Conservation (phyloP, 2,329 filamentous ascomycete species). For the Aspergillus pseudoglaucus region DNA sequence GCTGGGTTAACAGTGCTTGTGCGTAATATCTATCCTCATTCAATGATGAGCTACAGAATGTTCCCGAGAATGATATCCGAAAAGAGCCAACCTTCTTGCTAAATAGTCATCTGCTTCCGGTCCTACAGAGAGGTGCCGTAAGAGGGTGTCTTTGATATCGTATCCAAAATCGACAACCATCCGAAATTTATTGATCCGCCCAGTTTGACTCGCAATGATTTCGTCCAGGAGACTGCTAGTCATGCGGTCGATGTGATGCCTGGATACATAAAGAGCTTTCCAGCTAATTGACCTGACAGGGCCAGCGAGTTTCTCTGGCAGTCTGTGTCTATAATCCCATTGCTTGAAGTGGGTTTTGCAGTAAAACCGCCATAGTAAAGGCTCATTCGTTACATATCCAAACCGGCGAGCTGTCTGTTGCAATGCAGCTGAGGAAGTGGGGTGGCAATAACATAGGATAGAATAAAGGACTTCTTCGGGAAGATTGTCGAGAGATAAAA, state of each 20-base stretch:
- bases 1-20: conserved; percentile 64
- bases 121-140: conserved; percentile 56
- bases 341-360: conserved; percentile 64
- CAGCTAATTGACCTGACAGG: conserved; percentile 60
- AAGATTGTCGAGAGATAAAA: conserved; percentile 38
- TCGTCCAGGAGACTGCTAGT: conserved; percentile 55
- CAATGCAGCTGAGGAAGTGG: conserved; percentile 46
- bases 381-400: conserved; percentile 60
- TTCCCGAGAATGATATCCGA: not conserved
- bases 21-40: conserved; percentile 61
- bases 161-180: conserved; percentile 68
- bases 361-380: conserved; percentile 72
- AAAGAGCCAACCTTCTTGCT: conserved; percentile 52
- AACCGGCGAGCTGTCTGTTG: conserved; percentile 59
- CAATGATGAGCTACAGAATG: not conserved
- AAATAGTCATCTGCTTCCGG: conserved; percentile 65
- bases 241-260: conserved; percentile 48
- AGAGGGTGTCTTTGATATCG: conserved; percentile 79
- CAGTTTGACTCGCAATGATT: conserved; percentile 64
- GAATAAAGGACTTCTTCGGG: conserved; percentile 82
- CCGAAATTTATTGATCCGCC: conserved; percentile 63
- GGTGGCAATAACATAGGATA: conserved; percentile 60
- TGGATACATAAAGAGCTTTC: conserved; percentile 61
- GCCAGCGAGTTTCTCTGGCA: conserved; percentile 50
- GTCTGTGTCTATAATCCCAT: conserved; percentile 65